Percentiles rank a stretch among this genome's conserved stretches.
phyloP scores from a whole-genome alignment of 768 basidiomycete species.

The Russula emetica region DNA sequence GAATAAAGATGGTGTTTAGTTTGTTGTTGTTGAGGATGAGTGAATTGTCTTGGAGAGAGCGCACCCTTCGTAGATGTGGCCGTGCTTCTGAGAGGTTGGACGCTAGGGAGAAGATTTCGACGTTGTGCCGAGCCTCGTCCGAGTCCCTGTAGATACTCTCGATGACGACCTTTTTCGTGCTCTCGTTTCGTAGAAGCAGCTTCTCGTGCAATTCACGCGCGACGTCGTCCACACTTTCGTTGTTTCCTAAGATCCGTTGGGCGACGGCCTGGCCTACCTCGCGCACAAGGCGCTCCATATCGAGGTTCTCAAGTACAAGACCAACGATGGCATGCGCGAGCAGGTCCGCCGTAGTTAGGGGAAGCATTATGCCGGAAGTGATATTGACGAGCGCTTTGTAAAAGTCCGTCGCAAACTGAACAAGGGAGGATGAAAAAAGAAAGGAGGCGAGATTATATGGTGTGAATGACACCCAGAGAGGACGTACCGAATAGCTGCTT shows the following conservation, averaged over 20 bases:
- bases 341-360: constrained; percentile 90
- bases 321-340: constrained; percentile 95
- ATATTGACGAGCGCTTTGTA: constrained; percentile 90
- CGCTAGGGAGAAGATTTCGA: constrained; percentile 75
- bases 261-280: constrained; percentile 95
- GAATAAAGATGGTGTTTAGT: neutral
- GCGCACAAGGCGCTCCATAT: constrained; percentile 93
- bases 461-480: neutral
- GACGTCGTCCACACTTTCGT: constrained; percentile 95
- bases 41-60: constrained; percentile 24
- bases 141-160: constrained; percentile 95
- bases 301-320: constrained; percentile 93
- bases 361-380: constrained; percentile 94
- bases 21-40: neutral
- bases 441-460: neutral
- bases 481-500: constrained; percentile 80
- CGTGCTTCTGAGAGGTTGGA: constrained; percentile 67
- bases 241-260: constrained; percentile 83
- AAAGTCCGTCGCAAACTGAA: constrained; percentile 86
- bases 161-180: constrained; percentile 93
- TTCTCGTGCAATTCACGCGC: constrained; percentile 92
- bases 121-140: constrained; percentile 85
- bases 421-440: constrained; percentile 23
- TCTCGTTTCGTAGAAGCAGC: constrained; percentile 86
- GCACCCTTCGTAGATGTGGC: constrained; percentile 73